Percentiles rank a stretch among this genome's conserved stretches.
Conservation (phyloP, 2,329 filamentous ascomycete species). For the Neopestalotiopsis clavispora region DNA sequence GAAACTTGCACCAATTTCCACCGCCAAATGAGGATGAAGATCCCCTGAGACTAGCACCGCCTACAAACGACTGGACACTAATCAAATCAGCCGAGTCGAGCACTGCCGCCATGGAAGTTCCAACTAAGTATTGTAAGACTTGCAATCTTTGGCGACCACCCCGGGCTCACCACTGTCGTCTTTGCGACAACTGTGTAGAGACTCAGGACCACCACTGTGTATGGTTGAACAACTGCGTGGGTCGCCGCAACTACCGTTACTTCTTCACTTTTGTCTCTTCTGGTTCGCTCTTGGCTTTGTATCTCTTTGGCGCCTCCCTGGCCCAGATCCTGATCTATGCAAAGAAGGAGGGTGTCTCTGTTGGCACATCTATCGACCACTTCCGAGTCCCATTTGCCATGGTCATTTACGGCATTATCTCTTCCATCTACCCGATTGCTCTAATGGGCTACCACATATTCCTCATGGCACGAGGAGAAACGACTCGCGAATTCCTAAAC, state of each 20-base stretch:
- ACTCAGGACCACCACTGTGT: constrained; percentile 98
- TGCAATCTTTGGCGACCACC: constrained; percentile 98
- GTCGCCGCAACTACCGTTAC: constrained; percentile 95
- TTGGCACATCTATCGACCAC: constrained; percentile 69
- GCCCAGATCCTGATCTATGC: constrained; percentile 80
- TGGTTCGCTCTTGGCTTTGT: constrained; percentile 76
- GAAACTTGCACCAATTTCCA: constrained; percentile 83
- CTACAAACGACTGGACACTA: constrained; percentile 92
- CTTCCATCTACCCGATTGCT: constrained; percentile 79
- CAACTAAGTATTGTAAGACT: constrained; percentile 96
- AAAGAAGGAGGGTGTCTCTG: constrained; percentile 66
- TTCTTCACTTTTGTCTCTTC: constrained; percentile 92
- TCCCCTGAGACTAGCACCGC: constrained; percentile 78
- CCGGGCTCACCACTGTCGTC: constrained; percentile 91
- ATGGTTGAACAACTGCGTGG: constrained; percentile 91
- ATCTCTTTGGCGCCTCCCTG: constrained; percentile 78
- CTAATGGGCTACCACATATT: constrained; percentile 90
- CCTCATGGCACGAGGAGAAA: constrained; percentile 88
- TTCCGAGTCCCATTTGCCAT: constrained; percentile 87
- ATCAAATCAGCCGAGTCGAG: constrained; percentile 78
- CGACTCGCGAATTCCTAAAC: constrained; percentile 94
- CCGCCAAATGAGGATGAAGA: constrained; percentile 76
- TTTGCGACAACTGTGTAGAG: constrained; percentile 97
- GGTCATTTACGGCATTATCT: constrained; percentile 80
- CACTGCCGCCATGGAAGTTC: constrained; percentile 93